phyloP scores from a whole-genome alignment of 1,284 basidiomycete species.

The Erythrobasidium hasegawianum region DNA sequence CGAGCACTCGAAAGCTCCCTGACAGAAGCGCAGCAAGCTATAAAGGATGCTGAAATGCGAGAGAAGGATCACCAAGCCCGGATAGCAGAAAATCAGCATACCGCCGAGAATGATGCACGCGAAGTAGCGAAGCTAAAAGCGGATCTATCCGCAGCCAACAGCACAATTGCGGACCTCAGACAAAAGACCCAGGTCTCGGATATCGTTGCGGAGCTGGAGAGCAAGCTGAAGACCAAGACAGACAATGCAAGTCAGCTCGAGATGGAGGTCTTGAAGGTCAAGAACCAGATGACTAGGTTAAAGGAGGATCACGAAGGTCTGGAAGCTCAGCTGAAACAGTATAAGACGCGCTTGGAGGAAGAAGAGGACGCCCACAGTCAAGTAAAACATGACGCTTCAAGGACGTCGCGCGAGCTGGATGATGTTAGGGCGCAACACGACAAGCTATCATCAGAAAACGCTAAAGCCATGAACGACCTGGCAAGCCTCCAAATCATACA shows the following conservation, averaged over 20 bases:
- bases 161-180: slow-evolving; percentile 28
- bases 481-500: slow-evolving; percentile 7
- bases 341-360: slow-evolving; percentile 22
- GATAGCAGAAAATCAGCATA: slow-evolving; percentile 7
- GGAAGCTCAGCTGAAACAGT: slow-evolving; percentile 26
- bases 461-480: slow-evolving; percentile 29
- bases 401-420: slow-evolving; percentile 8
- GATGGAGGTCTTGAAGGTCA: slow-evolving; percentile 34
- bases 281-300: slow-evolving; percentile 5
- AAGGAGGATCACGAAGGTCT: slow-evolving; percentile 24
- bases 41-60: slow-evolving; percentile 9
- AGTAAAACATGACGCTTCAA: slow-evolving; percentile 1
- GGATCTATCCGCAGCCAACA: slow-evolving; percentile 14
- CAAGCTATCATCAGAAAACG: slow-evolving; percentile 24
- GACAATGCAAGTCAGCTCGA: slow-evolving; percentile 38
- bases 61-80: slow-evolving; percentile 7
- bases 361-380: slow-evolving; percentile 34
- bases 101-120: slow-evolving; percentile 1
- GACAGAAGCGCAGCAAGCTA: slow-evolving; percentile 3
- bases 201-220: slow-evolving; percentile 27
- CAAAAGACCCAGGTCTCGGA: slow-evolving; percentile 9
- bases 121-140: slow-evolving; percentile 6
- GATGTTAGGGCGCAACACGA: slow-evolving; percentile 34
- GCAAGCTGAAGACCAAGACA: slow-evolving; percentile 27
- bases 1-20: slow-evolving; percentile 23